A percentile compares a stretch with the other conserved stretches of the same genome.
Evolutionary conservation across 352 stramenopile species (phyloP).

Genomic region (Pythium aristosporum): DNA sequence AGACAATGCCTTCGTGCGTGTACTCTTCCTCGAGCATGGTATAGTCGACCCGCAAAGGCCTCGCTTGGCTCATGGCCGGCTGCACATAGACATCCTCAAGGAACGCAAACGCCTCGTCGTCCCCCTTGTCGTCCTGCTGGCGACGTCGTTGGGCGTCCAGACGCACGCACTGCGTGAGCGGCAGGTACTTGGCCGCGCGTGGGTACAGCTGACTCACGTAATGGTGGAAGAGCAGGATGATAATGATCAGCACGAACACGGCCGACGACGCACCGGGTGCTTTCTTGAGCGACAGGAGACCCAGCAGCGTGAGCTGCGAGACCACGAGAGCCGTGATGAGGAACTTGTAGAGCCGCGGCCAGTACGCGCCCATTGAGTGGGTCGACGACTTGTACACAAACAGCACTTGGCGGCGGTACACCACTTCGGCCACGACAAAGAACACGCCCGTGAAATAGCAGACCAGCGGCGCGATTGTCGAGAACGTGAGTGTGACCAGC

Average conservation of each 20-base stretch:
- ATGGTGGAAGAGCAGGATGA: conserved; percentile 65
- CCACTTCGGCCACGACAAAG: conserved; percentile 63
- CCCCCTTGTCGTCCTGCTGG: conserved; percentile 27
- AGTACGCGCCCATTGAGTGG: conserved; percentile 66
- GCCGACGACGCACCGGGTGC: conserved; percentile 25
- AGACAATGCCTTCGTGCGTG: conserved; percentile 32
- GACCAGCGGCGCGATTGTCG: conserved; percentile 70
- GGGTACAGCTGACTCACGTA: conserved; percentile 58
- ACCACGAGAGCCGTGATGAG: conserved; percentile 72
- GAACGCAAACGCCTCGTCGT: conserved; percentile 45
- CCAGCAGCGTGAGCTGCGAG: conserved; percentile 72
- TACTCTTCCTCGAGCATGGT: conserved; percentile 47
- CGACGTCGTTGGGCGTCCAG: conserved; percentile 45
- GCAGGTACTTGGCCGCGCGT: conserved; percentile 56
- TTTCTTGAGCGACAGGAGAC: conserved; percentile 80
- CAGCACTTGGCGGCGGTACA: conserved; percentile 71
- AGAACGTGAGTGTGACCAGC: conserved; percentile 77
- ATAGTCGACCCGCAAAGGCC: conserved; percentile 55
- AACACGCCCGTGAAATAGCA: conserved; percentile 78
- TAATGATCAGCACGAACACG: conserved; percentile 30
- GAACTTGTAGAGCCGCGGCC: conserved; percentile 76
- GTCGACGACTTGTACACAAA: conserved; percentile 64
- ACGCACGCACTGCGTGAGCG: conserved; percentile 54
- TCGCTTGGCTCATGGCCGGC: conserved; percentile 59
- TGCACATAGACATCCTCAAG: conserved; percentile 71